Percentiles rank a stretch among this genome's conserved stretches.
phyloP scores from a whole-genome alignment of 2,329 filamentous ascomycete genomes.

The Graphilbum fragrans region DNA sequence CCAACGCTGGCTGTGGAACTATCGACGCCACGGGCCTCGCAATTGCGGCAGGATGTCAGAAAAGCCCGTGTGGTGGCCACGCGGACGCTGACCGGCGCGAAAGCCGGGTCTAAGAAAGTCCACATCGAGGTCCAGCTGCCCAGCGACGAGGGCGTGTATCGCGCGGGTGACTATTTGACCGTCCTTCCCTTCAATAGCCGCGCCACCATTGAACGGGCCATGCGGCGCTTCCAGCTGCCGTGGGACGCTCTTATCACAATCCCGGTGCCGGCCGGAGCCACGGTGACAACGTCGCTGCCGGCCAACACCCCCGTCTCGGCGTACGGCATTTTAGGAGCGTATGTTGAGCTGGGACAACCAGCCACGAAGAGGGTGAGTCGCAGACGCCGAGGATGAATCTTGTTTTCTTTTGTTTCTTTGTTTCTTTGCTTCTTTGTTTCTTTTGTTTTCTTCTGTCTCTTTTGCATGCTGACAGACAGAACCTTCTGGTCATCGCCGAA shows the following conservation, averaged over 20 bases:
- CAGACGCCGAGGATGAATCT: not conserved
- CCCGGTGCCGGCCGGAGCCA: not conserved
- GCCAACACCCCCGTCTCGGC: slow-evolving; percentile 45
- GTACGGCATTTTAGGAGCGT: slow-evolving; percentile 51
- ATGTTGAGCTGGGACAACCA: slow-evolving; percentile 61
- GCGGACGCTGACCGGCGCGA: slow-evolving; percentile 30
- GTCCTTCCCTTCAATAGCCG: slow-evolving; percentile 59
- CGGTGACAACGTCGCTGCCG: slow-evolving; percentile 36
- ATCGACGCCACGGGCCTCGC: slow-evolving; percentile 39
- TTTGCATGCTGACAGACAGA: slow-evolving; percentile 18
- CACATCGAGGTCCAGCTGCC: slow-evolving; percentile 59
- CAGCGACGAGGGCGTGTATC: slow-evolving; percentile 50
- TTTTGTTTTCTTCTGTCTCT: not conserved
- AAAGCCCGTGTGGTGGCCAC: slow-evolving; percentile 47
- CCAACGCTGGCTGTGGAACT: slow-evolving; percentile 33
- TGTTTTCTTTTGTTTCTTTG: not conserved
- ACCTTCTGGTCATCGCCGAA: slow-evolving; percentile 20
- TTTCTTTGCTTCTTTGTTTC: not conserved
- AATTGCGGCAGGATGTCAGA: slow-evolving; percentile 50
- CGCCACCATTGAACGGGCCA: slow-evolving; percentile 47
- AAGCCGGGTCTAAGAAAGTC: slow-evolving; percentile 32
- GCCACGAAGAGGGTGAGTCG: slow-evolving; percentile 52
- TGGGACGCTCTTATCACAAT: slow-evolving; percentile 59
- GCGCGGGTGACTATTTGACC: slow-evolving; percentile 65
- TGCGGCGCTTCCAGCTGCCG: slow-evolving; percentile 52